Evolutionary conservation across 2,329 filamentous ascomycete genomes (phyloP).

Genomic region (Botryotinia narcissicola): DNA sequence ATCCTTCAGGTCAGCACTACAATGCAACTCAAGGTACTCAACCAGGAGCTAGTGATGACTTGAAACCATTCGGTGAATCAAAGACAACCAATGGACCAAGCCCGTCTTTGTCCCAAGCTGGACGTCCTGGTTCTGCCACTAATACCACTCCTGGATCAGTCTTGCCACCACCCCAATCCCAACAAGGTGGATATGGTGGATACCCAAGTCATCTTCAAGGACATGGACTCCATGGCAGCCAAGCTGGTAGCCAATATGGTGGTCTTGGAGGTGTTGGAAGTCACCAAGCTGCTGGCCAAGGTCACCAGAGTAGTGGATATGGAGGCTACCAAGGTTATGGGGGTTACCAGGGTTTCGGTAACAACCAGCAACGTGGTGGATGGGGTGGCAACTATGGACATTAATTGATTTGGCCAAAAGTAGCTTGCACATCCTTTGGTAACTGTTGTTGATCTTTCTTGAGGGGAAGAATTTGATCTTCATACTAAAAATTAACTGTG

Average conservation of each 20-base stretch:
- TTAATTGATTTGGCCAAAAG: slow-evolving; percentile 11
- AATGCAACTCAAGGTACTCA: slow-evolving; percentile 36
- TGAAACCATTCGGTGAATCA: slow-evolving; percentile 41
- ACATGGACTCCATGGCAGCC: slow-evolving; percentile 39
- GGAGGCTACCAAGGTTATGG: slow-evolving; percentile 46
- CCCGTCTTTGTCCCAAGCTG: slow-evolving; percentile 39
- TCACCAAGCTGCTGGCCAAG: slow-evolving; percentile 45
- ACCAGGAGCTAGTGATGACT: slow-evolving; percentile 37
- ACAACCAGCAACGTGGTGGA: slow-evolving; percentile 46
- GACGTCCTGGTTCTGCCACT: slow-evolving; percentile 40
- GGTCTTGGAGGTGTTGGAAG: slow-evolving; percentile 49
- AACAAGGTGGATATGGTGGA: slow-evolving; percentile 39
- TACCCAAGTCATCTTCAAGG: slow-evolving; percentile 40
- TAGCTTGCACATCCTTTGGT: slow-evolving; percentile 19
- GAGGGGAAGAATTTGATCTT: background rate
- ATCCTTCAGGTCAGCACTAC: slow-evolving; percentile 39
- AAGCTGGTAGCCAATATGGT: slow-evolving; percentile 39
- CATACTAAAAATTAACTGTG: slow-evolving; percentile 16
- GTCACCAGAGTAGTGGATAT: slow-evolving; percentile 44
- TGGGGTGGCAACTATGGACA: slow-evolving; percentile 48
- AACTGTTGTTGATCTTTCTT: background rate
- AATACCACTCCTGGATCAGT: slow-evolving; percentile 38
- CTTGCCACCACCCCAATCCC: slow-evolving; percentile 38
- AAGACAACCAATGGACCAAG: slow-evolving; percentile 40
- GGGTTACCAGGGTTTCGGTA: slow-evolving; percentile 39